Conservation (phyloP, 2,329 filamentous ascomycete genomes). For the Beauveria sp. region DNA sequence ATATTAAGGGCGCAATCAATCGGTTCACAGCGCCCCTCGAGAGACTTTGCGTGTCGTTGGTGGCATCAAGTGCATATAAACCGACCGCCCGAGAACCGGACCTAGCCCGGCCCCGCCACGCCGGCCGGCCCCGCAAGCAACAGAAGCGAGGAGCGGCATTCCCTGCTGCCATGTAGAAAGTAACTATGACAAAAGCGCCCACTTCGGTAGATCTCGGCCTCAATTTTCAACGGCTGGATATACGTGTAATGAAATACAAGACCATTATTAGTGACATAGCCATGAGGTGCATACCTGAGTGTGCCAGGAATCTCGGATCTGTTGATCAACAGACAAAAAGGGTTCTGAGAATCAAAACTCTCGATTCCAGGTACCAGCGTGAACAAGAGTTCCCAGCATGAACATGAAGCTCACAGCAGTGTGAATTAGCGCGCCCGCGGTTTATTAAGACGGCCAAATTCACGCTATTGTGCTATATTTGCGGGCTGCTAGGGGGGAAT, state of each 20-base stretch:
- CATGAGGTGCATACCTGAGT: background rate
- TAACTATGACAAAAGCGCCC: background rate
- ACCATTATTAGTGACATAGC: too few species aligned
- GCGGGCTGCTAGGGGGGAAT: background rate
- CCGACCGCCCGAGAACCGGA: background rate
- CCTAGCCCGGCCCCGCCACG: background rate
- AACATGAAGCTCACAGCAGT: background rate
- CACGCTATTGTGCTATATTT: background rate
- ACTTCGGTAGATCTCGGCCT: constrained; percentile 1
- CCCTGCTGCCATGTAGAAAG: too few species aligned
- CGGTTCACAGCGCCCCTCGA: too few species aligned
- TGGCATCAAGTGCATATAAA: background rate
- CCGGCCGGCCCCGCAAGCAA: background rate
- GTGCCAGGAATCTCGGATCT: background rate
- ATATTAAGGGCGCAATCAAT: too few species aligned
- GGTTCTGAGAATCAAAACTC: background rate
- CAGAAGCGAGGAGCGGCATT: background rate
- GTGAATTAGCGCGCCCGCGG: background rate
- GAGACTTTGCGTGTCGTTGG: background rate
- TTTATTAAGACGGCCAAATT: background rate
- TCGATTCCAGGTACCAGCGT: background rate
- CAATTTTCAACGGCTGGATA: background rate
- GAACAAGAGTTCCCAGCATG: background rate
- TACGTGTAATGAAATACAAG: too few species aligned
- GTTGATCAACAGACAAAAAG: background rate